Conservation (phyloP, 768 basidiomycete genomes). For the Rhizopogon sp. region DNA sequence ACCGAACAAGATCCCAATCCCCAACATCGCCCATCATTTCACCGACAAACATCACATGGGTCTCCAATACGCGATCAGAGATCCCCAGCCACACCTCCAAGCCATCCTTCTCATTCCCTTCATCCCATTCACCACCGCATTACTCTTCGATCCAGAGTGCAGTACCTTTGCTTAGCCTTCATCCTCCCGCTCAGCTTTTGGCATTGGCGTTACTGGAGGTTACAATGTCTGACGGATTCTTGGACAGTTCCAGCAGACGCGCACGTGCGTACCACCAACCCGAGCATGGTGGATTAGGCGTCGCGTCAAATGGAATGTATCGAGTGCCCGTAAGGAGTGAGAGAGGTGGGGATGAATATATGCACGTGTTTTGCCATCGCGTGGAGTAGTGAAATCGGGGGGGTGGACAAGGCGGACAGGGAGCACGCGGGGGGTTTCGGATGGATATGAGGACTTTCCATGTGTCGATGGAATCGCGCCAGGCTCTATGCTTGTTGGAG, state of each 20-base stretch:
- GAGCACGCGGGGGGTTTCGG: slow-evolving; percentile 44
- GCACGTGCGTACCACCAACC: slow-evolving; percentile 12
- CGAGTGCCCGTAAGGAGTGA: slow-evolving; percentile 16
- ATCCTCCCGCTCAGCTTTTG: background rate
- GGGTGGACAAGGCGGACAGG: slow-evolving; percentile 39
- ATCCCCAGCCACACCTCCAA: slow-evolving; percentile 1
- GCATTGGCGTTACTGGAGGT: background rate
- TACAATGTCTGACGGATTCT: slow-evolving; percentile 9
- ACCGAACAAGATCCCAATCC: slow-evolving; percentile 61
- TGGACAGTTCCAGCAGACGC: slow-evolving; percentile 31
- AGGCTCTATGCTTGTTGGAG: slow-evolving; percentile 8
- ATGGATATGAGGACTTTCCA: slow-evolving; percentile 15
- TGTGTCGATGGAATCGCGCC: slow-evolving; percentile 9
- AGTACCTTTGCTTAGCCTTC: background rate
- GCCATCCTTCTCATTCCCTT: background rate
- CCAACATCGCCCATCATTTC: slow-evolving; percentile 39
- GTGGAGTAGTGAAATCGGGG: slow-evolving; percentile 16
- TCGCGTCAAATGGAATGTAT: slow-evolving; percentile 37
- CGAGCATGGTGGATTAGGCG: slow-evolving; percentile 30
- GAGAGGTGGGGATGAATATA: slow-evolving; percentile 27
- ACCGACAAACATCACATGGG: slow-evolving; percentile 54
- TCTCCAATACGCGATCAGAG: slow-evolving; percentile 48
- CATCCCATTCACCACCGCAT: background rate
- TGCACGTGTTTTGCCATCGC: slow-evolving; percentile 17
- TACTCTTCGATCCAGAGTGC: background rate